Base-by-base conservation (phyloP, 148 eudicot genomes). In the Vaccinium myrtillus region DNA sequence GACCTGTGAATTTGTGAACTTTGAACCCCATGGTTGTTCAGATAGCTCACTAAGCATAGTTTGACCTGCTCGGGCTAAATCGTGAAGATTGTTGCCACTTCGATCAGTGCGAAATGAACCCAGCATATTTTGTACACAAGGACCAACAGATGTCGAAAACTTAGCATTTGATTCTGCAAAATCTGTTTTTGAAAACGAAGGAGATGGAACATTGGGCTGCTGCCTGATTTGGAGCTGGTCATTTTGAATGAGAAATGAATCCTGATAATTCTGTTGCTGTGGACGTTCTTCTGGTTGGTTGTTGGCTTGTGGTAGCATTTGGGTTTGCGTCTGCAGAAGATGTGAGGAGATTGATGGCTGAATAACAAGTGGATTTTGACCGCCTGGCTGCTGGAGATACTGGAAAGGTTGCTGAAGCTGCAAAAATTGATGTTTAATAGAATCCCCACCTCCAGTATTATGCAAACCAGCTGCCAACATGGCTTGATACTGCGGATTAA, bases 371-470 rank as follows among this genome's bases (percentile, higher is more conserved):
- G 92, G 94, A 83, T 75, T 89, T 81, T 90, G 95, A 90, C 89
- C 83, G n/a, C 92, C 87, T 30, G 92, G 83, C 71, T 93, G 96
- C 30, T 90, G 97, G 75, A 92, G 90, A 88, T 93, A 92, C 79
- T 91, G 98, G 84, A 90, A 86, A 81, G 99, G 94, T 87, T 93
- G 99, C 87, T 95, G 99, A 75, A 92, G 90, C 85, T 93, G 99
- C 94, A 93, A 81, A 30, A 91, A 83, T 58, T 94, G 98, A 56
- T 95, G 92, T 89, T 87, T 95, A 67, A 90, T n/a, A 63, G 90
- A 46, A 84, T 95, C 98, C 50, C 93, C 90, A 18, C 92, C 88
- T 78, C 95, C 91, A 56, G 87, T 67, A 86, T 87, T 93, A 81
- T 92, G 98, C 88, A 94, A 85, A 79, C 91, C 88, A 54, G 98